Percentiles rank a stretch among this genome's conserved stretches.
Evolutionary conservation across 2,329 filamentous ascomycete genomes (phyloP).

Genomic region (Scedosporium dehoogii): DNA sequence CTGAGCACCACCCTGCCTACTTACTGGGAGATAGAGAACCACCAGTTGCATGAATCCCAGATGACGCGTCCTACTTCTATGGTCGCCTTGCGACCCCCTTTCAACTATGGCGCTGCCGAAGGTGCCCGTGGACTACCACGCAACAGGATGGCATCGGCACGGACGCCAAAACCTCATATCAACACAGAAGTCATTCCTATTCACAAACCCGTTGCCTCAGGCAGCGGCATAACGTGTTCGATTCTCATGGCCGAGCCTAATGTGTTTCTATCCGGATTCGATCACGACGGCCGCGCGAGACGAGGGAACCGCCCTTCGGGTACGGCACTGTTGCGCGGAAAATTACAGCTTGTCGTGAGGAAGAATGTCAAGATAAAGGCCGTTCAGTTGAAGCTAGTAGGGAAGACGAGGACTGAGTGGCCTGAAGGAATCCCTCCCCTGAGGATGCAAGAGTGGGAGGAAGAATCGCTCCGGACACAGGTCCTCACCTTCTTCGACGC

Average conservation of each 20-base stretch:
- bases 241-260: conserved; percentile 72
- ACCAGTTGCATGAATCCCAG: background rate
- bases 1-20: background rate
- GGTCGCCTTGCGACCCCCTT: conserved; percentile 2
- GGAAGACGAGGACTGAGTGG: conserved; percentile 86
- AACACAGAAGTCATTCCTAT: background rate
- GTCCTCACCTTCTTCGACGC: conserved; percentile 90
- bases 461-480: conserved; percentile 78
- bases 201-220: conserved; percentile 63
- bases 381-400: conserved; percentile 76
- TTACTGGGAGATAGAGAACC: background rate
- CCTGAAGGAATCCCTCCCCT: conserved; percentile 87
- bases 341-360: conserved; percentile 68
- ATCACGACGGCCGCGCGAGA: conserved; percentile 51
- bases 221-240: conserved; percentile 64
- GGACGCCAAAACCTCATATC: background rate
- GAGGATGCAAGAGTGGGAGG: conserved; percentile 75
- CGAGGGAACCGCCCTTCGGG: conserved; percentile 50
- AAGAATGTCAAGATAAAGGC: conserved; percentile 92
- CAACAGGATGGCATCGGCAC: background rate
- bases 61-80: background rate
- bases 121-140: background rate
- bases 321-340: conserved; percentile 81
- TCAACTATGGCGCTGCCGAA: background rate
- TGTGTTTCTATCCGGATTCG: conserved; percentile 69